Base-by-base conservation (phyloP, 768 basidiomycete species). In the Hygrocybe coccinea region DNA sequence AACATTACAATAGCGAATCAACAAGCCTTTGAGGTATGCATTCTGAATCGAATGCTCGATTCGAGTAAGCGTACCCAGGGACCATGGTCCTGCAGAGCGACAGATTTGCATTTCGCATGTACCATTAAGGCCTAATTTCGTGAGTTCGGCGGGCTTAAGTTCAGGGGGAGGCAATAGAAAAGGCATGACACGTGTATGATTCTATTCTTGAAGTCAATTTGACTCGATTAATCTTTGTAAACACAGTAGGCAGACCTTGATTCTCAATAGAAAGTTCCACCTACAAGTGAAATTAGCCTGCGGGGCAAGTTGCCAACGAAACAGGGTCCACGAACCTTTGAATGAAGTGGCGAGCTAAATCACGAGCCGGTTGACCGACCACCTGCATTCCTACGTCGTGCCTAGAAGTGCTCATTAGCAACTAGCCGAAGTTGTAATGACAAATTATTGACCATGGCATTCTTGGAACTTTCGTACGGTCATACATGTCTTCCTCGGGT, bases 31-130 rank as follows among this genome's bases (percentile, higher is more conserved):
- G 55, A 92, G 73, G 65, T 97, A 97, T 11, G 95, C 94, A 62
- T 91, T 92, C 72, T 95, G 93, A 41, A 98, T 93, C 11, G 95
- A 97, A 63, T 86, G 83, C 70, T 99, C 97, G 46, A 87, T 81
- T 62, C 79, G 84, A 52, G 83, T 85, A 17, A 84, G 79, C 2
- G 94, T 97, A 2, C 95, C 97, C 70, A 98, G 78, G 2, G 95
- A 97, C 97, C 97, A 99, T 1, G 92, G 91, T 2, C 94, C 93
- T 11, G 90, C 88, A 14, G 92, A 95, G 22, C 97, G 85, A 68
- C 93, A 95, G 59, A 99, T 92, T 66, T 99, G 97, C 66, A 97
- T 78, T 67, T 99, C 97, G 69, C 95, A 97, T 0, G 95, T 98
- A 7, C 97, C 97, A 1, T 91, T 92, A 38, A 99, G 77, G 34